Base-by-base conservation (phyloP, 23 red algal genomes). In the Gracilaria vermiculophylla region DNA sequence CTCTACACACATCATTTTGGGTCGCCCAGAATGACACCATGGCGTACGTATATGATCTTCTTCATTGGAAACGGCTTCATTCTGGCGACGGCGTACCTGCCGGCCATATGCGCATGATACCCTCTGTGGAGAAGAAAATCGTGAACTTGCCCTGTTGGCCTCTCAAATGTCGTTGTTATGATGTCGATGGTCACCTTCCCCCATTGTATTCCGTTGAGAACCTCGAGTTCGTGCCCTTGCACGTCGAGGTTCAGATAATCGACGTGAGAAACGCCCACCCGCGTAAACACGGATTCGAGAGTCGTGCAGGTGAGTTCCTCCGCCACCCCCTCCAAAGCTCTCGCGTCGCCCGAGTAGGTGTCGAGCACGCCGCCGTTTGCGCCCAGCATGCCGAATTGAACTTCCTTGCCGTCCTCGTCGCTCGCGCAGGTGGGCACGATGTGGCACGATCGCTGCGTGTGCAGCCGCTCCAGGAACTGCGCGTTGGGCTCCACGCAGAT, bases 161-260 rank as follows among this genome's bases (percentile, higher is more conserved):
- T 44, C 0, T 36, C 31, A 24, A 71, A 5, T 36, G 78, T 64
- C 10, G 83, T 60, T 11, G 69, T 77, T 20, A 93, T 84, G 20
- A 93, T 66, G 20, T 93, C 82, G 25, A 93, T 77, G 16, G 31
- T 77, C 28, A 77, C 52, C 24, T 85, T 31, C 47, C 82, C 74
- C 90, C 90, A 93, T 25, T 93, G 80, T 15, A 93, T 37, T 27
- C 90, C 70, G 27, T 64, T 23, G 33, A 93, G 61, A 21, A 93
- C 78, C 0, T 83, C 23, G 43, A 83, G 23, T 78, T 93, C 90
- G 77, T 86, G 80, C 5, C 90, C 90, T 25, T 93, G 77, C 2
- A 93, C 77, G 47, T 93, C 90, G 44, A 93, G 53, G 31, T 54
- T 85, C 12, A 93, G 40, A 53, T 93, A 93, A 77, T 93, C 90